Base-by-base conservation (phyloP, 2,329 filamentous ascomycete species). In the Paraconiothyrium sp. region DNA sequence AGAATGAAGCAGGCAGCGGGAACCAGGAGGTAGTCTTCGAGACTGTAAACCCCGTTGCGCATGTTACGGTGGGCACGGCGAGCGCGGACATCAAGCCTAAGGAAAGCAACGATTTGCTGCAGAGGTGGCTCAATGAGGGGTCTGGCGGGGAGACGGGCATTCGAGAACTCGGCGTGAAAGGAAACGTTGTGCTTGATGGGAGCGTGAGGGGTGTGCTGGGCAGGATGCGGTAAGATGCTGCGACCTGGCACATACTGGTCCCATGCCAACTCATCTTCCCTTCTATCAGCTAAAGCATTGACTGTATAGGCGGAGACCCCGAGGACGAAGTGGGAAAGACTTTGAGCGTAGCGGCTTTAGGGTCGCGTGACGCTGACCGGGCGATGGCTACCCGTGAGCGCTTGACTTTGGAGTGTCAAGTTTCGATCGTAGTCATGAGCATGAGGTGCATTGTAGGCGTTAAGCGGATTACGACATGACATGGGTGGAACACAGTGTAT, bases 11-110 rank as follows among this genome's bases (percentile, higher is more conserved):
- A 0, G 72, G 71, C 0, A 67, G 59, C 0, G 67, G 68, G 7
- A 80, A 87, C 6, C 87, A 88, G 59, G 80, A 85, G 57, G 56
- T 81, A 47, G 61, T 68, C 5, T 84, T 81, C 58, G 83, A 88
- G 58, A 94, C 90, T 63, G 86, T 87, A 47, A 99, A 99, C 74
- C 80, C 84, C 14, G 84, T 96, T 35, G 89, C 94, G 11, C 95
- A 99, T 76, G 88, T 99, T 62, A 99, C 95, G 0, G 84, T 98
- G 8, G 95, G 95, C 22, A 99, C 95, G 0, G 87, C 89, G 10
- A 86, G 89, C 67, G 79, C 84, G 50, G 78, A 84, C 8, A 88
- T 98, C 72, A 98, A 97, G 82, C 94, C 95, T 0, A 94, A 92
- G 79, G 94, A 99, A 83, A 97, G 94, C 81, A 99, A 99, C 74